A percentile compares a stretch with the other conserved stretches of the same genome.
phyloP scores from a whole-genome alignment of 1,139 yeast genomes.

The Taphrina pruni region DNA sequence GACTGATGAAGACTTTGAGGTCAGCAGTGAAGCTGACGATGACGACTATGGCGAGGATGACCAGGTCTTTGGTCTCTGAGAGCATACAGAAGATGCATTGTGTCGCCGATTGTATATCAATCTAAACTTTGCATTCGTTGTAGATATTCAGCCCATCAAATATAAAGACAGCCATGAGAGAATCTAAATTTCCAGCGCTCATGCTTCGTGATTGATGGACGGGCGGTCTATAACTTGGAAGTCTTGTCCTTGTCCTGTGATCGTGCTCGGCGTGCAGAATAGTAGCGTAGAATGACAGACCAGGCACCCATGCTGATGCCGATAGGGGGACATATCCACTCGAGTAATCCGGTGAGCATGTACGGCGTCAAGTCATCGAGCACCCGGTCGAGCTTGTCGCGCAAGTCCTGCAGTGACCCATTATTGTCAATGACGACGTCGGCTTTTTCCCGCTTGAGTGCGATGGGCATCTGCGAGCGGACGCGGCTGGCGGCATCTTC shows the following conservation, averaged over 20 bases:
- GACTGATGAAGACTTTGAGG: neutral
- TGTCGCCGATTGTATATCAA: no score
- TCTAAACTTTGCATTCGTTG: no score
- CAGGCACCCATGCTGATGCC: slow-evolving; percentile 33
- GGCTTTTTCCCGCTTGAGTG: slow-evolving; percentile 63
- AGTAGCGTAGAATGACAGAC: slow-evolving; percentile 6
- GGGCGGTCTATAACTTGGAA: neutral
- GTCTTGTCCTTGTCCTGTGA: slow-evolving; percentile 1
- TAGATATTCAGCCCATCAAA: no score
- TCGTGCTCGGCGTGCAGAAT: neutral
- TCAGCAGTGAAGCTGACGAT: neutral
- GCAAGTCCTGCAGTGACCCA: slow-evolving; percentile 56
- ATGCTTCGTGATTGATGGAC: no score
- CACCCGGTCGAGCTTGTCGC: slow-evolving; percentile 31
- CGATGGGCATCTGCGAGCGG: slow-evolving; percentile 73
- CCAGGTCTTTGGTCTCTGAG: neutral
- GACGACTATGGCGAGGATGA: neutral
- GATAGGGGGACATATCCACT: slow-evolving; percentile 38
- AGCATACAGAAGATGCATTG: no score
- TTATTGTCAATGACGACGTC: slow-evolving; percentile 74
- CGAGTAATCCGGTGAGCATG: slow-evolving; percentile 35
- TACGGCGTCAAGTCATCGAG: slow-evolving; percentile 42
- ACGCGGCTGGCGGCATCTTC: slow-evolving; percentile 78
- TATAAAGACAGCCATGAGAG: no score
- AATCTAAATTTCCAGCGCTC: no score